Percentiles rank a stretch among this genome's conserved stretches.
These are phyloP conservation scores for Agrocybe praecox DNA, from an alignment of 768 basidiomycete genomes.

Conservation along the genomic window DNA sequence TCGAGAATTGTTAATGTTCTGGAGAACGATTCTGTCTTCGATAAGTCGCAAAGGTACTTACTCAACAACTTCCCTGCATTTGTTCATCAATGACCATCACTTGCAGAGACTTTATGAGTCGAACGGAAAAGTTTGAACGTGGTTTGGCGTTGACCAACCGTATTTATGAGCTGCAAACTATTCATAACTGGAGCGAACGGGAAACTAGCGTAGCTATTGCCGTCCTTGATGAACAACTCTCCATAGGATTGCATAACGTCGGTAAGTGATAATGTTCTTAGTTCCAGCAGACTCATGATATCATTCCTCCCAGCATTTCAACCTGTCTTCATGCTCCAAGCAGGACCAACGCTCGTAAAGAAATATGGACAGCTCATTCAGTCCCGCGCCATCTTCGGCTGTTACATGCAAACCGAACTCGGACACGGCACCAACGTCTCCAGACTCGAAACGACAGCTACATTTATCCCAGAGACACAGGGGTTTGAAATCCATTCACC, in stretches of 20 bases:
- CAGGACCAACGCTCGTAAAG: slow-evolving; percentile 50
- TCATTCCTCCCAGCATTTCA: slow-evolving; percentile 51
- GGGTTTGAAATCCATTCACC: slow-evolving; percentile 82
- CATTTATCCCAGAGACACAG: slow-evolving; percentile 62
- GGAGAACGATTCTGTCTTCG: slow-evolving; percentile 57
- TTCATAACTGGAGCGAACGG: slow-evolving; percentile 52
- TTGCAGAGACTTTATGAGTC: slow-evolving; percentile 55
- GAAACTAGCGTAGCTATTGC: slow-evolving; percentile 49
- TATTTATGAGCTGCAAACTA: slow-evolving; percentile 58
- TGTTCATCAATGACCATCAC: background rate
- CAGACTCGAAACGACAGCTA: slow-evolving; percentile 74
- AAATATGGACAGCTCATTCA: slow-evolving; percentile 53
- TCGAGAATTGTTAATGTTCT: slow-evolving; percentile 46
- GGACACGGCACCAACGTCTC: slow-evolving; percentile 77
- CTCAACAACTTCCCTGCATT: background rate
- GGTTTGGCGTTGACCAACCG: slow-evolving; percentile 57
- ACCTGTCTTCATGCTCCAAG: slow-evolving; percentile 69
- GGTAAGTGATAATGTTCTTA: slow-evolving; percentile 29
- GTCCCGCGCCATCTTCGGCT: slow-evolving; percentile 65
- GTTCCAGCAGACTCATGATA: slow-evolving; percentile 1
- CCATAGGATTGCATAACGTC: slow-evolving; percentile 41
- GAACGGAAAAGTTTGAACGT: slow-evolving; percentile 58
- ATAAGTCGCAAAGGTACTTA: slow-evolving; percentile 54
- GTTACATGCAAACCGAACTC: slow-evolving; percentile 79
- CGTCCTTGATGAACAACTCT: slow-evolving; percentile 53